Conservation (phyloP, 2,329 filamentous ascomycete species). For the Aspergillus tamarii region DNA sequence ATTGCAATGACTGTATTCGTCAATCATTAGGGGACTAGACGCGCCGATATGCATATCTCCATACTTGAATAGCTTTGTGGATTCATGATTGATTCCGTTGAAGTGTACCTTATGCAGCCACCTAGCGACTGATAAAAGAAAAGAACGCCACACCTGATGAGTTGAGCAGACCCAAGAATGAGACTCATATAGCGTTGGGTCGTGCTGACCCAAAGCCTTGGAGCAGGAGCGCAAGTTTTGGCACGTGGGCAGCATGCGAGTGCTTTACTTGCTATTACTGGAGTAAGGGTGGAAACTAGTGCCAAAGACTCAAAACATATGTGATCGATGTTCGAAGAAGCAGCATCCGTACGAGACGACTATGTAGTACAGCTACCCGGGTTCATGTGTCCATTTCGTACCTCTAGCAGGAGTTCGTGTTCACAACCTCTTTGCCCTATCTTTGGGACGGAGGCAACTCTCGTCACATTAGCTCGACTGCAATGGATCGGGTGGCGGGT, state of each 20-base stretch:
- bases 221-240: not conserved
- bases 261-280: not conserved
- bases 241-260: not conserved
- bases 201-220: not conserved
- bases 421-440: too few species aligned
- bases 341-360: not conserved
- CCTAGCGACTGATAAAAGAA: not conserved
- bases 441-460: not conserved
- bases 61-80: not conserved
- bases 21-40: too few species aligned
- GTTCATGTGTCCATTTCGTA: not conserved
- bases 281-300: fast-evolving
- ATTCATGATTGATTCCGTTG: not conserved
- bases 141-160: not conserved
- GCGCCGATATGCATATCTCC: not conserved
- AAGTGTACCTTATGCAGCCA: not conserved
- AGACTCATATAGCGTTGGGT: not conserved
- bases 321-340: not conserved
- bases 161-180: not conserved
- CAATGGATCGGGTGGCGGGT: not conserved
- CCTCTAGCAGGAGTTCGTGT: not conserved
- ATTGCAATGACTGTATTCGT: too few species aligned
- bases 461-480: not conserved
- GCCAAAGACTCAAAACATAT: not conserved
- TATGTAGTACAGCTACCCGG: not conserved